phyloP scores from a whole-genome alignment of 164 flowering plant species.

The Tetrastigma voinierianum region DNA sequence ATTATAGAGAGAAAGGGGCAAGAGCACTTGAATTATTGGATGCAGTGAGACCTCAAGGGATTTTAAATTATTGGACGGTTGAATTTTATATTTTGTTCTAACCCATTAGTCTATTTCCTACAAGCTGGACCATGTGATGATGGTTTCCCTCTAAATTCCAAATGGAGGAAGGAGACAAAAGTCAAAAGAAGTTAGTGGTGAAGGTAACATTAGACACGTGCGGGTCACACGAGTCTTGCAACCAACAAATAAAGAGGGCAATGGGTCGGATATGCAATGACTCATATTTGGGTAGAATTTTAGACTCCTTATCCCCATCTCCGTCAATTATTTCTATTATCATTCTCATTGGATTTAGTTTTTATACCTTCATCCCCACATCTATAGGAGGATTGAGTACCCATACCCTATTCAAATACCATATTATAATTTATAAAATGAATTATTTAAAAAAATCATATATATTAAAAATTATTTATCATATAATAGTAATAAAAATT shows the following conservation, averaged over 20 bases:
- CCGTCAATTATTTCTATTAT: no score
- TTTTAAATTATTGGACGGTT: conserved; percentile 19
- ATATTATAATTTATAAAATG: no score
- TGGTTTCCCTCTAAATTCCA: conserved; percentile 2
- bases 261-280: no score
- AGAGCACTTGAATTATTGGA: conserved; percentile 31
- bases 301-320: no score
- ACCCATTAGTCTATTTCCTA: conserved; percentile 12
- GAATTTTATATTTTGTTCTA: conserved; percentile 6
- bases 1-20: conserved; percentile 15
- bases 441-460: no score
- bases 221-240: conserved; percentile 17
- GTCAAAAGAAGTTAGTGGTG: not conserved
- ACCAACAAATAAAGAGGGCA: not conserved
- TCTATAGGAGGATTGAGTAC: no score
- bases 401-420: no score
- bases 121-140: conserved; percentile 46
- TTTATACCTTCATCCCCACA: no score
- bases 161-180: not conserved
- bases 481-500: no score
- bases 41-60: conserved; percentile 13
- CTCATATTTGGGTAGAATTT: no score
- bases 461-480: no score
- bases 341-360: no score
- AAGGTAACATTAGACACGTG: conserved; percentile 23